Evolutionary conservation across 2,329 filamentous ascomycete species (phyloP).

Genomic region (Trichoderma cornu-damae): DNA sequence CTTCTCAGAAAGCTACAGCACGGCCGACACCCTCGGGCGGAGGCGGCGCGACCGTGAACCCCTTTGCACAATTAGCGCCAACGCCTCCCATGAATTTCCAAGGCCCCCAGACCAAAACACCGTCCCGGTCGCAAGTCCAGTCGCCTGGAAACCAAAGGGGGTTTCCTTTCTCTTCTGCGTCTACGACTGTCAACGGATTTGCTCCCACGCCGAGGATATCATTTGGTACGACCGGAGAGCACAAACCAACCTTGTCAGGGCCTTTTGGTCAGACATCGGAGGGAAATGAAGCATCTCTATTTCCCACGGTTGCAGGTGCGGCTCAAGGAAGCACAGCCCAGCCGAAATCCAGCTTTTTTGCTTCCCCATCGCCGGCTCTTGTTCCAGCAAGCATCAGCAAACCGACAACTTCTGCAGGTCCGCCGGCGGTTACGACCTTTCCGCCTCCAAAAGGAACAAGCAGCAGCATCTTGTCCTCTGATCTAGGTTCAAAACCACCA

Average conservation of each 20-base stretch:
- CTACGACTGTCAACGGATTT: conserved; percentile 21
- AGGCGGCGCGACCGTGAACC: background rate
- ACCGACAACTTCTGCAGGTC: background rate
- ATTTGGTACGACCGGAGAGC: background rate
- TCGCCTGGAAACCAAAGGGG: conserved; percentile 21
- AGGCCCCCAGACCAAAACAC: background rate
- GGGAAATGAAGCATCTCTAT: background rate
- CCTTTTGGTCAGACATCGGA: background rate
- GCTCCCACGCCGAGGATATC: conserved; percentile 4
- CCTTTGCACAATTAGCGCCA: conserved; percentile 8
- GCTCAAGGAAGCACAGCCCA: background rate
- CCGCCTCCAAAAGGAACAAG: background rate
- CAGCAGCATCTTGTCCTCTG: background rate
- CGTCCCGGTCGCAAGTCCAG: background rate
- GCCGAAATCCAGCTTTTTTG: conserved; percentile 21
- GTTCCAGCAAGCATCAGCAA: conserved; percentile 2
- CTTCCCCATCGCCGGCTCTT: conserved; percentile 6
- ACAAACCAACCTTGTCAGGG: background rate
- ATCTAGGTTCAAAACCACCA: background rate
- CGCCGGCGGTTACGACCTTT: background rate
- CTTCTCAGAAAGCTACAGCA: conserved; percentile 9
- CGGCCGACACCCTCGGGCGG: background rate
- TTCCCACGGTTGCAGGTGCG: background rate
- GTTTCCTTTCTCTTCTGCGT: conserved; percentile 21
- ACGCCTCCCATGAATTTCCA: background rate